Conservation (phyloP, 768 basidiomycete species). For the Candolleomyces eurysporus region DNA sequence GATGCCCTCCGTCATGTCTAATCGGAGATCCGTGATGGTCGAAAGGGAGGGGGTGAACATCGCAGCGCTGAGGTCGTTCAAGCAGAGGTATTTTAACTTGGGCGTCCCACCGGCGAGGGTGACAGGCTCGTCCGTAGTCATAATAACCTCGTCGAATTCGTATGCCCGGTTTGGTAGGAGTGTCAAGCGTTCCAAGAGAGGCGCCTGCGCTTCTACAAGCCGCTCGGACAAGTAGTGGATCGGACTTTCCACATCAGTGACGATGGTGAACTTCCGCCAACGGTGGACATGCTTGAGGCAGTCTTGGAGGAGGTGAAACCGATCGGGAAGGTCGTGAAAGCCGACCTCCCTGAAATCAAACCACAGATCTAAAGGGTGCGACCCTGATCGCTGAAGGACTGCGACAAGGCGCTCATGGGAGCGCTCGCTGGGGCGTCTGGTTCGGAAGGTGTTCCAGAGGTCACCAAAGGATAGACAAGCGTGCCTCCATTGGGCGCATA, state of each 20-base stretch:
- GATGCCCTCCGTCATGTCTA: neutral
- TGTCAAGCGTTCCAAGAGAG: neutral
- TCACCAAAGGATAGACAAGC: slow-evolving; percentile 1
- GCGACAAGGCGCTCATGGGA: neutral
- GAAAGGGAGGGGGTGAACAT: neutral
- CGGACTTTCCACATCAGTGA: neutral
- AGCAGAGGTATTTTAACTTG: neutral
- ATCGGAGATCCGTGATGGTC: slow-evolving; percentile 2
- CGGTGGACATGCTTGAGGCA: neutral
- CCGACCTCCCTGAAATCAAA: neutral
- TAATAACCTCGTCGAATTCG: neutral
- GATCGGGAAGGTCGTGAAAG: neutral
- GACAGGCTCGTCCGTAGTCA: neutral
- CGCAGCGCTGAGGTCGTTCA: slow-evolving; percentile 3
- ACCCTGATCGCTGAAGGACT: slow-evolving; percentile 3
- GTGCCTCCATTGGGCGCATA: slow-evolving; percentile 2
- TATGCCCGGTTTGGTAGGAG: neutral
- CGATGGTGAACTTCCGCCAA: neutral
- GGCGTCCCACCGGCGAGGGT: neutral
- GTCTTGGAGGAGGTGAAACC: neutral
- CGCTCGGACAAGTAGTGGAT: neutral
- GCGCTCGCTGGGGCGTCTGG: neutral
- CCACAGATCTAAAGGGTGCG: neutral
- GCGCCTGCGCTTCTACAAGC: neutral
- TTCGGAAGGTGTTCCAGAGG: slow-evolving; percentile 1